Evolutionary conservation across 1,284 basidiomycete species (phyloP).

Genomic region (Coniophora puteana): DNA sequence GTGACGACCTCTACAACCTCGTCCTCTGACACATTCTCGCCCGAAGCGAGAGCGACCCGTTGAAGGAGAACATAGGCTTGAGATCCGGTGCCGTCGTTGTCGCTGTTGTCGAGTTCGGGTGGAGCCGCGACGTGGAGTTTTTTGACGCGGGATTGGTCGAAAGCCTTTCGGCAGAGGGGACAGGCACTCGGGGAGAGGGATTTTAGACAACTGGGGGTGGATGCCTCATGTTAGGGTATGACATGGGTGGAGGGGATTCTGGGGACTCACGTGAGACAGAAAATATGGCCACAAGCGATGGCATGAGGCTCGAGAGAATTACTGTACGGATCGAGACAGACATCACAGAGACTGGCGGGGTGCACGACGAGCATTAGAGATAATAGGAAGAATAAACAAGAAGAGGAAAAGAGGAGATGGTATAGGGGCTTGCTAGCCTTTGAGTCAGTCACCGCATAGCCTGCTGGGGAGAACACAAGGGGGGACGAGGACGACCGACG

Average conservation of each 20-base stretch:
- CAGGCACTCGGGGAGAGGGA: conserved; percentile 48
- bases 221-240: conserved; percentile 9
- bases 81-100: conserved; percentile 20
- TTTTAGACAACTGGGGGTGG: conserved; percentile 42
- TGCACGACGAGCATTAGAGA: conserved; percentile 51
- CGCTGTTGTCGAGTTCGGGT: conserved; percentile 34
- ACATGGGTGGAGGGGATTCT: conserved; percentile 9
- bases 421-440: too few relatives aligned
- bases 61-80: conserved; percentile 39
- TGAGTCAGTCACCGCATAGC: conserved; percentile 29
- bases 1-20: conserved; percentile 39
- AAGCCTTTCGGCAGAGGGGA: conserved; percentile 62
- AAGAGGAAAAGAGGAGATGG: too few relatives aligned
- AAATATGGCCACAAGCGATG: conserved; percentile 68
- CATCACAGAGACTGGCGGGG: conserved; percentile 63
- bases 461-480: conserved; percentile 27
- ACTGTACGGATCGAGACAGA: conserved; percentile 59
- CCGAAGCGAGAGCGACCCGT: conserved; percentile 41
- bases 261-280: conserved; percentile 54
- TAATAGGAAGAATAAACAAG: conserved; percentile 14
- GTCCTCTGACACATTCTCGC: conserved; percentile 37
- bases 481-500: conserved; percentile 8
- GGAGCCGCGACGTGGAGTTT: conserved; percentile 51
- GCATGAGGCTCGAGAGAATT: conserved; percentile 51
- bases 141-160: conserved; percentile 48